phyloP scores from a whole-genome alignment of 768 basidiomycete genomes.

The Mycena galericulata region DNA sequence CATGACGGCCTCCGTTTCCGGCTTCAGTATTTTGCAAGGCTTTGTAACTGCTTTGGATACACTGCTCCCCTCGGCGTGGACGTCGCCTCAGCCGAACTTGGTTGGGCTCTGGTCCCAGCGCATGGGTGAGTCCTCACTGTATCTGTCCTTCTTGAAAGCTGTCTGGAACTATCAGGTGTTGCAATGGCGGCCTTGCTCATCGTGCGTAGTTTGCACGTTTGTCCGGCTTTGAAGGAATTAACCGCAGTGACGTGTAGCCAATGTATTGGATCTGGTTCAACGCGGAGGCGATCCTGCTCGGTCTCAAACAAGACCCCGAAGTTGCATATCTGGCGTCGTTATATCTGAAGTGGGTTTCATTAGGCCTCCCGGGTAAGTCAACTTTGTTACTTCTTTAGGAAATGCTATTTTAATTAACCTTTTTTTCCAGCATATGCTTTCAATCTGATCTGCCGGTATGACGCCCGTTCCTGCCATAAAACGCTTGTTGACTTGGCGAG shows the following conservation, averaged over 20 bases:
- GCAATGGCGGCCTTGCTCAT: slow-evolving; percentile 69
- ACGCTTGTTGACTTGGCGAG: slow-evolving; percentile 4
- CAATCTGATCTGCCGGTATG: slow-evolving; percentile 61
- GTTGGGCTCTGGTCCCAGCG: slow-evolving; percentile 94
- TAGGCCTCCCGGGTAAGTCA: slow-evolving; percentile 78
- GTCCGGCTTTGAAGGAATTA: slow-evolving; percentile 14
- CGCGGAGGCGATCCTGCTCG: slow-evolving; percentile 82
- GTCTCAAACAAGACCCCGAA: slow-evolving; percentile 83
- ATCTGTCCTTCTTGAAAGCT: not conserved
- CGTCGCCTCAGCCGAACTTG: slow-evolving; percentile 82
- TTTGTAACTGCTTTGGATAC: slow-evolving; percentile 91
- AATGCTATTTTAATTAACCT: slow-evolving; percentile 9
- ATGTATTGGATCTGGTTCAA: slow-evolving; percentile 77
- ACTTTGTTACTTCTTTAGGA: slow-evolving; percentile 19
- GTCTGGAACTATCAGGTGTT: slow-evolving; percentile 57
- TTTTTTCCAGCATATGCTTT: slow-evolving; percentile 58
- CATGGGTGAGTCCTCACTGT: slow-evolving; percentile 69
- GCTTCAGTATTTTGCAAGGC: slow-evolving; percentile 85
- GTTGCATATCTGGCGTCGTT: slow-evolving; percentile 81
- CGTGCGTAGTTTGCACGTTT: slow-evolving; percentile 55
- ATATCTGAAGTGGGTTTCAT: slow-evolving; percentile 80
- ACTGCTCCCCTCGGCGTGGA: slow-evolving; percentile 95
- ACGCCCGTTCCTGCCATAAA: slow-evolving; percentile 24
- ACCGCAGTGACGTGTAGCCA: slow-evolving; percentile 26
- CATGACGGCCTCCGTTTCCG: slow-evolving; percentile 81